Base-by-base conservation (phyloP, 306 rosid genomes). In the Gillenia trifoliata region DNA sequence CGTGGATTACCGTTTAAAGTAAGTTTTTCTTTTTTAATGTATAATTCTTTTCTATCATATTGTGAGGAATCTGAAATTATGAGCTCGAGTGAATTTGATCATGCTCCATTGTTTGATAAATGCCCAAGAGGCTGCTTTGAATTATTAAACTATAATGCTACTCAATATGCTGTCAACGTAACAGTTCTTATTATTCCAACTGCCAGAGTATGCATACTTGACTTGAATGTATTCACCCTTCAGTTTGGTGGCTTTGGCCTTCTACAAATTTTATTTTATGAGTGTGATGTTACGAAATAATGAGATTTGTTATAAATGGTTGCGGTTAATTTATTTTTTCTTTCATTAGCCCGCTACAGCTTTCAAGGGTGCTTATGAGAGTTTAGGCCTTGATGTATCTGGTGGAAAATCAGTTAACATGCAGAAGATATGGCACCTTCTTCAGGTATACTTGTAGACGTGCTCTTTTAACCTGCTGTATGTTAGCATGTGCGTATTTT, bases 341-440 rank as follows among this genome's bases (percentile, higher is more conserved):
- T 71, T 30, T 72, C 4, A 66, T 13, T 75, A 94, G 99, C 88
- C 94, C 57, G 95, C 96, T 71, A 75, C 93, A 79, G 89, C 87
- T 77, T 92, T 94, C 91, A 92, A 84, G 88, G 87, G 85, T 64
- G 93, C 96, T 69, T 92, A 92, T 73, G 96, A 94, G 80, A 86
- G 90, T 82, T 70, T 94, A 82, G 85, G 88, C 71, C 83, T 87
- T 64, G 91, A 90, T 80, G 83, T 86, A 68, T 81, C 95, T 78
- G 89, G 96, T 34, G 99, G 99, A 79, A 94, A 92, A 80, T 90
- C 99, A 70, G 99, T 92, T 68, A 87, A 79, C 22, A 87, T 94
- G 92, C 91, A 83, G 82, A 94, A 94, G 88, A 92, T 94, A 78
- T 94, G 99, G 99, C 97, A 90, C 86, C 93, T 94, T 83, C 83